Base-by-base conservation (phyloP, 306 rosid genomes). In the Prunus davidiana region DNA sequence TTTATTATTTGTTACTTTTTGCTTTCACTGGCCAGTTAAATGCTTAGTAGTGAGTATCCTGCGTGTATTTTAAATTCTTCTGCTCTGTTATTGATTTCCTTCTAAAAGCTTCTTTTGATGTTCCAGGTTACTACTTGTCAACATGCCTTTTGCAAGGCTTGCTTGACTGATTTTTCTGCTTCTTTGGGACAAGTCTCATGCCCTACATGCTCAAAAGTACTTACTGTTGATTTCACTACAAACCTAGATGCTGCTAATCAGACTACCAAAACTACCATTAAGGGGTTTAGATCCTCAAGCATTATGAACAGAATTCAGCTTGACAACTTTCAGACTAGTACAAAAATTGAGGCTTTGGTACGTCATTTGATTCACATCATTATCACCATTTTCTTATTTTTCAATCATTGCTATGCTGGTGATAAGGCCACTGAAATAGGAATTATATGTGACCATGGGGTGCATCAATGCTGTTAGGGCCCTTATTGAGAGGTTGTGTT, bases 331-430 rank as follows among this genome's bases (percentile, higher is more conserved):
- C 97, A 90, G 88, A 95, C 97, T n/a, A 90, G 97, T 71, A 95
- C 98, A 72, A 95, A 95, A 86, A 95, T 90, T 70, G 98, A 95
- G 85, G 97, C 98, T 47, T 81, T 95, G 97, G 98, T 95, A 91
- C 62, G 96, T 85, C 49, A 32, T 45, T 66, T 78, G 47, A 34
- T 56, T 50, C 62, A 45, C 16, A 13, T 72, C 46, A 16, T 8
- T 47, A 43, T 49, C 72, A 64, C 11, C 34, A 34, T 57, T 27
- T 64, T 20, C 54, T 58, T 19, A 30, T 69, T 55, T 45, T 55
- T 28, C 65, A 12, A 14, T 16, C 19, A 1, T 43, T 19, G 19
- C 28, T 14, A 47, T 60, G 13, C 3, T 58, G 58, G 45, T 72
- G 54, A 57, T 46, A 24, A 43, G 43, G 67, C 11, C 70, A 67